Evolutionary conservation across 108 stramenopile genomes (phyloP), one percentile per base, ranked within the genome.

Genomic region (Cyclostephanos invisitatus): DNA sequence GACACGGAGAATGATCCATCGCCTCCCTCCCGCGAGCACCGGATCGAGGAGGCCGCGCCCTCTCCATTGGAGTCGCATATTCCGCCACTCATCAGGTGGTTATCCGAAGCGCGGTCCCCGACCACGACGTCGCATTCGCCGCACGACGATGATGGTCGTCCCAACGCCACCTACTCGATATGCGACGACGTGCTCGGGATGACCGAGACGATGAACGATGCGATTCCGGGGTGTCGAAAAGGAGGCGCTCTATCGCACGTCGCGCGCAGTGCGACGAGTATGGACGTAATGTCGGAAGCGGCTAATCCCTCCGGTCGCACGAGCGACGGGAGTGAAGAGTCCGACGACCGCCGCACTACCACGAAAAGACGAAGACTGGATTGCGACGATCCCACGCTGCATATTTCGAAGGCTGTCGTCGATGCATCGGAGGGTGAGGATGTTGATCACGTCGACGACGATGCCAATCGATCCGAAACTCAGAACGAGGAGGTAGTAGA

Each of bases 161-260:
- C n/a, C n/a, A n/a, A n/a, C n/a, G n/a, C n/a, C n/a, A n/a, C n/a
- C n/a, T n/a, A n/a, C n/a, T 73, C 72, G 5, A 64, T 88, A 17
- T 81, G 86, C n/a, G 53, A 68, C 40, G 72, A 81, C 17, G 46
- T 37, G 28, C 54, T 91, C 17, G 74, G 80, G 0, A 86, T 5
- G 50, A 70, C 10, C 36, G 37, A 32, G 29, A 78, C 38, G 64
- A 62, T 73, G 72, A 83, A 72, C 10, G 40, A 27, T 18, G 42
- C 46, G 24, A 21, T 83, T n/a, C 24, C 51, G 20, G 6, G 9
- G 40, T 0, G 40, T 40, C 40, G 40, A 40, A 40, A 11, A 11
- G 11, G 9, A 11, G 40, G 11, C 7, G 11, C 8, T 11, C 40
- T 8, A 11, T 11, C 40, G 9, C 5, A 37, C 36, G 7, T 7